Conservation (phyloP, 495 filamentous ascomycete genomes). For the Trichoderma orchidacearum region DNA sequence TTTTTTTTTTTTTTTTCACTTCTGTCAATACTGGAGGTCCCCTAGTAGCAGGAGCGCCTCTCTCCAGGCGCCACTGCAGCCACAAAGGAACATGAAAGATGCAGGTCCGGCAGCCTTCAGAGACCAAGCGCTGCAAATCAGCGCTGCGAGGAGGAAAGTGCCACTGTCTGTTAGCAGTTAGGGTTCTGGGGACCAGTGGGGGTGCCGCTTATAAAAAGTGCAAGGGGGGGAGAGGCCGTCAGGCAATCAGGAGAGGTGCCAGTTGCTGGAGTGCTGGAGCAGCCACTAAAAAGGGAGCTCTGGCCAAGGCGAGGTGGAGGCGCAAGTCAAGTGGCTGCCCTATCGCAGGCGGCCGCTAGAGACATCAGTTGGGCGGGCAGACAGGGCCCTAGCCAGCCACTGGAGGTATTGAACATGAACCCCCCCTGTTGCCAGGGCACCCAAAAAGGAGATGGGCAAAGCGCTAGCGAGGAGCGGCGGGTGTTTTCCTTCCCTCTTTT, state of each 20-base stretch:
- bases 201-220: not conserved
- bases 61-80: not conserved
- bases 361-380: not conserved
- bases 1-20: not conserved
- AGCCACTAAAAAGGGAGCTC: not conserved
- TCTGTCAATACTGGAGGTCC: not conserved
- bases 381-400: not conserved
- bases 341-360: not conserved
- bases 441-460: not conserved
- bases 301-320: not conserved
- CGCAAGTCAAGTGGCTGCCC: not conserved
- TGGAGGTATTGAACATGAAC: too few species aligned
- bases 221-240: not conserved
- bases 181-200: not conserved
- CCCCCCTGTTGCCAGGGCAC: not conserved
- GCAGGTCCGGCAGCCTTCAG: not conserved
- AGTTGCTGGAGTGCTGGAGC: not conserved
- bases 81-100: not conserved
- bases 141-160: not conserved
- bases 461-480: not conserved
- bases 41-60: not conserved
- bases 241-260: not conserved
- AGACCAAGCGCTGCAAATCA: not conserved
- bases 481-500: not conserved
- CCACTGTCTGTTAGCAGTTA: not conserved